phyloP scores from a whole-genome alignment of 148 eudicot species.

The Camellia lanceoleosa region DNA sequence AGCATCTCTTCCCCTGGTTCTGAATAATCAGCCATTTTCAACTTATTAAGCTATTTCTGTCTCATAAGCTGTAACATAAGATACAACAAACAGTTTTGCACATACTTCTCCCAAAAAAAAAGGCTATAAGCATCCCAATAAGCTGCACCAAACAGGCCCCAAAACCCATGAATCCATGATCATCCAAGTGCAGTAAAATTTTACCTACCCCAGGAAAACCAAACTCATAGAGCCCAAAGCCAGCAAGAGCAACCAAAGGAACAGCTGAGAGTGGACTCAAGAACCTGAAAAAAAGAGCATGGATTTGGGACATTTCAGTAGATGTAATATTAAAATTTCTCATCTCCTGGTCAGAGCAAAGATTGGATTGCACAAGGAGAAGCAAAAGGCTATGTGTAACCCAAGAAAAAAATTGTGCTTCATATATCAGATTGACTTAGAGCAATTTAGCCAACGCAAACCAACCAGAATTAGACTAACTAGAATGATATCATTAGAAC shows the following conservation, averaged over 20 bases:
- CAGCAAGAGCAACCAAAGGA: constrained; percentile 89
- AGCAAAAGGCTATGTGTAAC: not conserved
- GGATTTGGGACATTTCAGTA: not conserved
- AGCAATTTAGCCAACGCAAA: not conserved
- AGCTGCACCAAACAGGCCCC: too few relatives aligned
- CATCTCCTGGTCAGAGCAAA: not conserved
- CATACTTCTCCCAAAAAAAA: too few relatives aligned
- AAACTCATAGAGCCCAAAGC: constrained; percentile 93
- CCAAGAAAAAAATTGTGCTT: not conserved
- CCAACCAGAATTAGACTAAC: not conserved
- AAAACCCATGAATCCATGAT: not conserved
- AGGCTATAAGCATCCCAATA: too few relatives aligned
- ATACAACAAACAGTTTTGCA: too few relatives aligned
- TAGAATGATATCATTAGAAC: not conserved
- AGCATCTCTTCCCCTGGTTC: too few relatives aligned
- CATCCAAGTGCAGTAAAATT: constrained; percentile 7
- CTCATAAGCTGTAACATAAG: too few relatives aligned
- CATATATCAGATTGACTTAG: not conserved
- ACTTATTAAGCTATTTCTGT: too few relatives aligned
- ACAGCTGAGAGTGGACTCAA: constrained; percentile 90
- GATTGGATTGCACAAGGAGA: not conserved
- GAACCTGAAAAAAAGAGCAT: constrained; percentile 38
- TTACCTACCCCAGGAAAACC: constrained; percentile 94
- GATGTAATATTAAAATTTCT: not conserved
- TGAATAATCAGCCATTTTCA: too few relatives aligned